These are phyloP conservation scores for Panaeolus cyanescens DNA, from an alignment of 768 basidiomycete genomes.

Conservation along the genomic window DNA sequence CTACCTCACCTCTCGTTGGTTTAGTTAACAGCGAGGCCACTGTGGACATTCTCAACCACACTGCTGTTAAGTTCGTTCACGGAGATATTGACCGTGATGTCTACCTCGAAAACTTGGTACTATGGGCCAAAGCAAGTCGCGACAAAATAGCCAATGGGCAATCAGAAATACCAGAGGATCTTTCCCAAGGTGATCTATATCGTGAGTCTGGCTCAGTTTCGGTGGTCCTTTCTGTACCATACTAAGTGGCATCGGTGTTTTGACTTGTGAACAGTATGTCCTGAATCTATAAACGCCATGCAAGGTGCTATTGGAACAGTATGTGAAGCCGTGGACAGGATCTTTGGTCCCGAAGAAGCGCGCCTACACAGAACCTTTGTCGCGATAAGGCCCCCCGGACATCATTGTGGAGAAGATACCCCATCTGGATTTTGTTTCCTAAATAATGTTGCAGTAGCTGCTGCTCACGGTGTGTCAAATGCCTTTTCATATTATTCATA, in stretches of 20 bases:
- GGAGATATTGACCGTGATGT: conserved; percentile 68
- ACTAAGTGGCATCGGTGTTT: not conserved
- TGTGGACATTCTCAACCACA: conserved; percentile 55
- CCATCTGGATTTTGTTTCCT: conserved; percentile 96
- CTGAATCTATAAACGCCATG: conserved; percentile 73
- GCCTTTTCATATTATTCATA: not conserved
- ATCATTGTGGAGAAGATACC: conserved; percentile 89
- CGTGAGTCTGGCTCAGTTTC: conserved; percentile 46
- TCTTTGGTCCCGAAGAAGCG: conserved; percentile 35
- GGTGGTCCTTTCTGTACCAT: not conserved
- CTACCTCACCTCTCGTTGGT: conserved; percentile 22
- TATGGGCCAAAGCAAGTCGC: conserved; percentile 59
- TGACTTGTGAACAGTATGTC: conserved; percentile 58
- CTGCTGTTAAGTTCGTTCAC: conserved; percentile 75
- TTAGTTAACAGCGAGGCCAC: conserved; percentile 57
- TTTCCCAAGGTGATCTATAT: conserved; percentile 83
- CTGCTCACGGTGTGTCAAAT: conserved; percentile 74
- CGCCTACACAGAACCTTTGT: conserved; percentile 65
- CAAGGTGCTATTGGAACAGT: conserved; percentile 82
- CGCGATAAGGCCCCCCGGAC: conserved; percentile 87
- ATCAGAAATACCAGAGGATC: conserved; percentile 74
- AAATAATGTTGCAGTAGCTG: conserved; percentile 90
- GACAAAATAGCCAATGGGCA: conserved; percentile 61
- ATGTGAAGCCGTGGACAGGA: conserved; percentile 83
- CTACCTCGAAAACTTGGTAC: conserved; percentile 63